These are phyloP conservation scores for Diplodia mutila DNA, from an alignment of 2,329 filamentous ascomycete genomes.

Conservation along the genomic window DNA sequence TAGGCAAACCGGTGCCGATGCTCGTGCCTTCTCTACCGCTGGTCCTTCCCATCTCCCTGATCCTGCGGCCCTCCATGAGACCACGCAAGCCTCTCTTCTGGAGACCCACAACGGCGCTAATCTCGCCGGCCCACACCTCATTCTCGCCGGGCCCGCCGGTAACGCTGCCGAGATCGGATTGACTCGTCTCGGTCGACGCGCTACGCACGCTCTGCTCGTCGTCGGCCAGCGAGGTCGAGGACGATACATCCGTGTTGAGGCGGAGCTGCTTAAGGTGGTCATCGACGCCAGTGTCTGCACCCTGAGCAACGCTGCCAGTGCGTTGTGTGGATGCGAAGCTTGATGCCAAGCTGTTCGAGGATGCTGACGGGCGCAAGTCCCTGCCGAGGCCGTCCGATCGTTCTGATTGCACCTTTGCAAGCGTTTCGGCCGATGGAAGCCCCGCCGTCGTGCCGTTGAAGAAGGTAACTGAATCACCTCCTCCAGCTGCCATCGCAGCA, in stretches of 20 bases:
- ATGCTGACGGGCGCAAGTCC: slow-evolving; percentile 6
- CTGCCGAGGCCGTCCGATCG: slow-evolving; percentile 3
- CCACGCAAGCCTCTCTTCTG: slow-evolving; percentile 92
- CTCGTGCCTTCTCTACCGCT: slow-evolving; percentile 25
- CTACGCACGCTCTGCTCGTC: slow-evolving; percentile 41
- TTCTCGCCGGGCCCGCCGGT: slow-evolving; percentile 47
- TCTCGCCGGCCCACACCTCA: slow-evolving; percentile 78
- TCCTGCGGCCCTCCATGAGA: slow-evolving; percentile 88
- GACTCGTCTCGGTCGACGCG: slow-evolving; percentile 29
- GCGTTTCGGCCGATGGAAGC: slow-evolving; percentile 19
- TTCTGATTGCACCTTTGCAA: slow-evolving; percentile 21
- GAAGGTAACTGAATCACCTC: slow-evolving; percentile 80
- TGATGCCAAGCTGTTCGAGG: slow-evolving; percentile 14
- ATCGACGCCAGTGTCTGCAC: slow-evolving; percentile 32
- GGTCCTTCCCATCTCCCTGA: slow-evolving; percentile 70
- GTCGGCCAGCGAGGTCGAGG: slow-evolving; percentile 26
- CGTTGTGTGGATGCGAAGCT: slow-evolving; percentile 30
- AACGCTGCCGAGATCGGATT: slow-evolving; percentile 40
- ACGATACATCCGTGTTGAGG: slow-evolving; percentile 55
- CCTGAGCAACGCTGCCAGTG: slow-evolving; percentile 45
- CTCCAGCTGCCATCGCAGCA: slow-evolving; percentile 95
- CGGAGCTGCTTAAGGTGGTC: slow-evolving; percentile 46
- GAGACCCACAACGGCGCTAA: slow-evolving; percentile 88
- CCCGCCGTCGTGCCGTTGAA: slow-evolving; percentile 39
- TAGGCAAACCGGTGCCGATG: not conserved